Evolutionary conservation across 1,139 yeast genomes (phyloP).

Genomic region (Meyerozyma smithsonii): DNA sequence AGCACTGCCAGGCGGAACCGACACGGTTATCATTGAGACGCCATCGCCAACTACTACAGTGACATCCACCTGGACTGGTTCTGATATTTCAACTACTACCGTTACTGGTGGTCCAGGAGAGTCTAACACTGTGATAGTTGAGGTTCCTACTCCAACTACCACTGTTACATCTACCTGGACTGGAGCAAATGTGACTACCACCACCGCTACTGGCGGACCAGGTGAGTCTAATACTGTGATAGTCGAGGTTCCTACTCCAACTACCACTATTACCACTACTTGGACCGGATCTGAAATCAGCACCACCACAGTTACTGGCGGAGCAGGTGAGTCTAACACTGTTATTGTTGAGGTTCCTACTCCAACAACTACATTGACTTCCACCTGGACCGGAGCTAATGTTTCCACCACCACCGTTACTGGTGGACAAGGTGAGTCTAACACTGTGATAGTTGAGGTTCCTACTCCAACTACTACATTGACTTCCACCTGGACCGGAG

Average conservation of each 20-base stretch:
- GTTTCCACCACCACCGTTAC: slow-evolving; percentile 8
- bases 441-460: slow-evolving; percentile 8
- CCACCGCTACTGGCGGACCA: slow-evolving; percentile 6
- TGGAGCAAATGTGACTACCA: slow-evolving; percentile 7
- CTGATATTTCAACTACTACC: slow-evolving; percentile 5
- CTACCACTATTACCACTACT: slow-evolving; percentile 4
- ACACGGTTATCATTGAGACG: slow-evolving; percentile 9
- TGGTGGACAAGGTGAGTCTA: slow-evolving; percentile 8
- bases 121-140: slow-evolving; percentile 8
- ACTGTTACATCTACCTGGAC: slow-evolving; percentile 9
- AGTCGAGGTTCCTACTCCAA: slow-evolving; percentile 9
- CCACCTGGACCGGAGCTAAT: slow-evolving; percentile 10
- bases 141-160: slow-evolving; percentile 9
- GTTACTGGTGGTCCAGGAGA: slow-evolving; percentile 4
- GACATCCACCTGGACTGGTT: slow-evolving; percentile 9
- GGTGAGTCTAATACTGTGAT: slow-evolving; percentile 9
- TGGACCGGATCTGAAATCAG: slow-evolving; percentile 7
- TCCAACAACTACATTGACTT: slow-evolving; percentile 12
- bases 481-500: slow-evolving; percentile 9
- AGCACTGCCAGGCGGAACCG: slow-evolving; percentile 7
- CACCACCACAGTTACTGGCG: slow-evolving; percentile 10
- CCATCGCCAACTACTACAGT: slow-evolving; percentile 6
- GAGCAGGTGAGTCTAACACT: slow-evolving; percentile 14
- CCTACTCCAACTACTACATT: slow-evolving; percentile 4
- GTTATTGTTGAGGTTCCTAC: slow-evolving; percentile 9